phyloP scores from a whole-genome alignment of 2,329 filamentous ascomycete genomes.

The Sphaerostilbella broomeana region DNA sequence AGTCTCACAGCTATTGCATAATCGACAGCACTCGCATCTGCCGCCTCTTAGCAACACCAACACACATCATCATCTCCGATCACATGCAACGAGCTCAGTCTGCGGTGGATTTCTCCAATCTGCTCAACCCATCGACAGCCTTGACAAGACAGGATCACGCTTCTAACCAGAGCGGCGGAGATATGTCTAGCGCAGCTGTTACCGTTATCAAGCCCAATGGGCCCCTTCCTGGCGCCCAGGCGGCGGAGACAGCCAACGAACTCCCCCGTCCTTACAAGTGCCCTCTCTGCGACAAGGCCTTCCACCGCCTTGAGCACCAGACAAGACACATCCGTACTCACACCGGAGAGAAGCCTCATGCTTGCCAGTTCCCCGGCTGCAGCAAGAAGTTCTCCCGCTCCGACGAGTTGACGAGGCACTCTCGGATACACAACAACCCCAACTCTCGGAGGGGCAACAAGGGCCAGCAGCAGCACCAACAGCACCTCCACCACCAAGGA shows the following conservation, averaged over 20 bases:
- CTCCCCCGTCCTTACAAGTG: slow-evolving; percentile 97
- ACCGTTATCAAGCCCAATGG: slow-evolving; percentile 57
- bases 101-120: slow-evolving; percentile 68
- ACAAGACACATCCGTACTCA: slow-evolving; percentile 87
- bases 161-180: slow-evolving; percentile 29
- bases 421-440: slow-evolving; percentile 97
- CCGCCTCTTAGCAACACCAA: not conserved
- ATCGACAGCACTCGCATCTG: slow-evolving; percentile 1
- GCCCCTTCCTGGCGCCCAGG: slow-evolving; percentile 54
- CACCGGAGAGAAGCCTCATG: slow-evolving; percentile 96
- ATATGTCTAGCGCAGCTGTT: slow-evolving; percentile 47
- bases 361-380: slow-evolving; percentile 91
- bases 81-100: slow-evolving; percentile 72
- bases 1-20: not conserved
- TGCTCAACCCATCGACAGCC: slow-evolving; percentile 54
- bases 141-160: slow-evolving; percentile 20
- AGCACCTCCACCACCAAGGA: slow-evolving; percentile 33
- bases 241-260: slow-evolving; percentile 53
- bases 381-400: slow-evolving; percentile 96
- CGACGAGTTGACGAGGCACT: slow-evolving; percentile 93
- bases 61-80: slow-evolving; percentile 26
- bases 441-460: slow-evolving; percentile 94
- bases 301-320: slow-evolving; percentile 96
- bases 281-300: slow-evolving; percentile 95
- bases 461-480: slow-evolving; percentile 41